phyloP scores from a whole-genome alignment of 352 stramenopile genomes.

The Phytophthora palmivora region DNA sequence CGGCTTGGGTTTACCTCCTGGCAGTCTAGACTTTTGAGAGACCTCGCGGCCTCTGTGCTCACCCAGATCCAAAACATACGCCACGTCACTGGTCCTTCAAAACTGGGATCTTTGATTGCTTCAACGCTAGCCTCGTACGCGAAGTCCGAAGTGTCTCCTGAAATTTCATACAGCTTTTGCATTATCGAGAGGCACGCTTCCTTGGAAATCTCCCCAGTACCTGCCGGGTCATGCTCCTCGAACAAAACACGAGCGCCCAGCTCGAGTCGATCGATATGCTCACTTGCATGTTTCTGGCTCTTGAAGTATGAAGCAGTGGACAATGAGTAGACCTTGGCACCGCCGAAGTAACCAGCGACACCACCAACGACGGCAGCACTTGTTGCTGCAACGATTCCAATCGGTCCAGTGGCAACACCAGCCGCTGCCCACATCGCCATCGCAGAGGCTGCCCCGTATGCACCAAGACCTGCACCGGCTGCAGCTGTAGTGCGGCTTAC shows the following conservation, averaged over 20 bases:
- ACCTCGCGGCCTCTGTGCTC: constrained; percentile 75
- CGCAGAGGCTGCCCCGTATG: constrained; percentile 72
- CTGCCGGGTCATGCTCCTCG: constrained; percentile 75
- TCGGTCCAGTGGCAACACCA: constrained; percentile 66
- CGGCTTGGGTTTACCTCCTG: constrained; percentile 5
- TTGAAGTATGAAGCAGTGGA: constrained; percentile 82
- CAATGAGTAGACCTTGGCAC: constrained; percentile 71
- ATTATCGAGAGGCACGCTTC: constrained; percentile 77
- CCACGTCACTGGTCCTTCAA: constrained; percentile 77
- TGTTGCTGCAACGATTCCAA: constrained; percentile 79
- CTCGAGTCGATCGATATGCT: constrained; percentile 84
- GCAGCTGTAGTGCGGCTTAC: constrained; percentile 74
- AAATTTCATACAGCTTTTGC: constrained; percentile 76
- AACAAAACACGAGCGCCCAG: constrained; percentile 85
- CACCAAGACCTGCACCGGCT: constrained; percentile 72
- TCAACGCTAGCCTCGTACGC: constrained; percentile 66
- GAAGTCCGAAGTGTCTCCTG: constrained; percentile 62
- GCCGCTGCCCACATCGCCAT: constrained; percentile 84
- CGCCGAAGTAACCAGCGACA: constrained; percentile 82
- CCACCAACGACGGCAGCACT: constrained; percentile 78
- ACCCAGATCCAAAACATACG: constrained; percentile 89
- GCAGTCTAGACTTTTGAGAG: constrained; percentile 64
- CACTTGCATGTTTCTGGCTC: constrained; percentile 72
- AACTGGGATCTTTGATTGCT: constrained; percentile 62
- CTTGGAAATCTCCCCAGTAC: constrained; percentile 70